phyloP scores from a whole-genome alignment of 2,329 filamentous ascomycete genomes.

The Colletotrichum sp. region DNA sequence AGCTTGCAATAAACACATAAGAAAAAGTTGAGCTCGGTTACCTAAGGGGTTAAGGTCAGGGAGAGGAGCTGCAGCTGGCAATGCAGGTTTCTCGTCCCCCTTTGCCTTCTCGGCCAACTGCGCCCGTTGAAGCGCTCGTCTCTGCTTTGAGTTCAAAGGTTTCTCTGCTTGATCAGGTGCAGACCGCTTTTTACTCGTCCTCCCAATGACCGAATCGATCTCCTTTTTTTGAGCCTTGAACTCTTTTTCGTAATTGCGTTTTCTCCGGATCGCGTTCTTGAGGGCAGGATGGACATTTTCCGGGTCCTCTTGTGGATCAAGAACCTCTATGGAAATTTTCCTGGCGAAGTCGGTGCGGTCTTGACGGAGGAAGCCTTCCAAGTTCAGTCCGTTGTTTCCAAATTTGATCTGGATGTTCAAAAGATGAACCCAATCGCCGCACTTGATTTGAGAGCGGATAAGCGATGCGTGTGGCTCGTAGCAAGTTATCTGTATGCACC shows the following conservation, averaged over 20 bases:
- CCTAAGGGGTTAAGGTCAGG: constrained; percentile 35
- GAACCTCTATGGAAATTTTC: constrained; percentile 63
- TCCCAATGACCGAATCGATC: constrained; percentile 25
- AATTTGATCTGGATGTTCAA: constrained; percentile 75
- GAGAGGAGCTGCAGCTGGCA: constrained; percentile 26
- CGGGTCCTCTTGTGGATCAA: constrained; percentile 45
- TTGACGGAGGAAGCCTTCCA: constrained; percentile 76
- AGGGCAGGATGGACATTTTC: constrained; percentile 53
- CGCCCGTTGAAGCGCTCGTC: constrained; percentile 10
- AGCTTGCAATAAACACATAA: not conserved
- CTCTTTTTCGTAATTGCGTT: constrained; percentile 65
- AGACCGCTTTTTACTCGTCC: constrained; percentile 25
- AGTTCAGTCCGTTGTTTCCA: constrained; percentile 51
- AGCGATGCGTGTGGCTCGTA: constrained; percentile 70
- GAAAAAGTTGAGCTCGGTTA: constrained; percentile 17
- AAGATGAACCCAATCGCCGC: constrained; percentile 68
- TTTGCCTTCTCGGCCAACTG: constrained; percentile 2
- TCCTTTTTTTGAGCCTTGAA: constrained; percentile 44
- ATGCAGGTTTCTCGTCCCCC: constrained; percentile 29
- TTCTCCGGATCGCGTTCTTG: constrained; percentile 66
- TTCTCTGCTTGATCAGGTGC: constrained; percentile 10
- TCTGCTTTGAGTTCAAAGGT: constrained; percentile 28
- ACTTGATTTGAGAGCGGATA: constrained; percentile 59
- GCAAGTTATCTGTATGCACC: constrained; percentile 73
- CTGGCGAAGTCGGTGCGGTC: constrained; percentile 50